phyloP scores from a whole-genome alignment of 768 basidiomycete species.

The Lyophyllum shimeji region DNA sequence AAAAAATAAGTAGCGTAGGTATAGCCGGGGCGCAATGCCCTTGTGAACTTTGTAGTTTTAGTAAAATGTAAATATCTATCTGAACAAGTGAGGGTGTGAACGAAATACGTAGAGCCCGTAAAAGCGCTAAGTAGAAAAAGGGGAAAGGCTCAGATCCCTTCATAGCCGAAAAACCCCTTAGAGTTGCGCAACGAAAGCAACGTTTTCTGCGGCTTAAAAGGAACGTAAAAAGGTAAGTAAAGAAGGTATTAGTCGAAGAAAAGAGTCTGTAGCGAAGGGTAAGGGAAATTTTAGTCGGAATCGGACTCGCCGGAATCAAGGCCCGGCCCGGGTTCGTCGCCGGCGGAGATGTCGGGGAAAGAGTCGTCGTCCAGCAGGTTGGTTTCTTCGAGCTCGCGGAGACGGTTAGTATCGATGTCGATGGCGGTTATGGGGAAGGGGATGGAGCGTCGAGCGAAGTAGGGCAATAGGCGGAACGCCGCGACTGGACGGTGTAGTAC shows the following conservation, averaged over 20 bases:
- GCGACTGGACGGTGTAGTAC: conserved; percentile 23
- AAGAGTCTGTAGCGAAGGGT: neutral
- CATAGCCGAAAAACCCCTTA: neutral
- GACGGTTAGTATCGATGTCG: neutral
- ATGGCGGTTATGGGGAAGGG: neutral
- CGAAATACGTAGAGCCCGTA: too few relatives aligned
- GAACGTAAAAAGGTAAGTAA: neutral
- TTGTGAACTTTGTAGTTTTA: too few relatives aligned
- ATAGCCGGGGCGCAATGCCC: too few relatives aligned
- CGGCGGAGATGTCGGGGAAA: neutral
- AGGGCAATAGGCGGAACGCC: conserved; percentile 27
- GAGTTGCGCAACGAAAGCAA: neutral
- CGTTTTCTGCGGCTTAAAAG: too few relatives aligned
- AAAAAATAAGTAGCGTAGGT: too few relatives aligned
- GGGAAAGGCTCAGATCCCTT: neutral
- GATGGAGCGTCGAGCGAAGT: conserved; percentile 12
- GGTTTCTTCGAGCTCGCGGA: neutral
- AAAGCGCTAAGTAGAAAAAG: too few relatives aligned
- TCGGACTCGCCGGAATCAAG: neutral
- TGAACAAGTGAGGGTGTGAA: too few relatives aligned
- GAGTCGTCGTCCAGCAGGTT: neutral
- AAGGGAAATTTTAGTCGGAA: neutral
- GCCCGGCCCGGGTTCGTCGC: neutral
- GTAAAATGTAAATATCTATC: too few relatives aligned
- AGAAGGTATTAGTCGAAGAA: neutral